Evolutionary conservation across 768 basidiomycete species (phyloP), one percentile per base, ranked within the genome.

Genomic region (Boletus bicolor): DNA sequence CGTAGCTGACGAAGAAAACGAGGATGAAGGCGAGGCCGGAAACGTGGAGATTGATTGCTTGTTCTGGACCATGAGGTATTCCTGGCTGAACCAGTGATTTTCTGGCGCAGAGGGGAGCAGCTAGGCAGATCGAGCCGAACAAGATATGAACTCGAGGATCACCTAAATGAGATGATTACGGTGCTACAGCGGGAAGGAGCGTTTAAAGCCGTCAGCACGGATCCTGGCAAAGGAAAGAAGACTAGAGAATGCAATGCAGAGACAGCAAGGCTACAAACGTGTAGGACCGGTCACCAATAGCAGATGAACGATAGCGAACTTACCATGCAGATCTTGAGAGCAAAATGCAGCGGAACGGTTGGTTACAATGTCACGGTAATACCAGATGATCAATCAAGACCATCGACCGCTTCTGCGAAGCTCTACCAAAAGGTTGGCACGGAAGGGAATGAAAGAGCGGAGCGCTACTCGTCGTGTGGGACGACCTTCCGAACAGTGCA

Each of bases 1-100:
- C 57, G 68, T 72, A 61, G 71, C 68, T 56, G 77, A 73, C 64
- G 79, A 74, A 60, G 75, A 67, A 66, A 79, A 75, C 59, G 79
- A 77, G 68, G 77, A 75, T 34, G 75, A 71, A 56, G 72, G 70
- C 44, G 77, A 76, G 67, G 72, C 71, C 51, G 68, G 64, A 55
- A 79, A 76, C 61, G 69, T 68, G 63, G 75, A 70, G 56, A 71
- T 61, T 51, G 72, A 71, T 62, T 77, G 68, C 65, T 70, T 69
- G 66, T 68, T 71, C 66, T 64, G 70, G 69, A 55, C 66, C 66
- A 67, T 66, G 62, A 61, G 64, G 61, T 61, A 60, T 49, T 57
- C 55, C 55, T 57, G 61, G 54, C 50, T 55, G 54, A 59, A 64
- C 59, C 61, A 51, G 60, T 60, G 51, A 53, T 47, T 60, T 56